Conservation (phyloP, 345 rosid species). For the Citrus unshiu region DNA sequence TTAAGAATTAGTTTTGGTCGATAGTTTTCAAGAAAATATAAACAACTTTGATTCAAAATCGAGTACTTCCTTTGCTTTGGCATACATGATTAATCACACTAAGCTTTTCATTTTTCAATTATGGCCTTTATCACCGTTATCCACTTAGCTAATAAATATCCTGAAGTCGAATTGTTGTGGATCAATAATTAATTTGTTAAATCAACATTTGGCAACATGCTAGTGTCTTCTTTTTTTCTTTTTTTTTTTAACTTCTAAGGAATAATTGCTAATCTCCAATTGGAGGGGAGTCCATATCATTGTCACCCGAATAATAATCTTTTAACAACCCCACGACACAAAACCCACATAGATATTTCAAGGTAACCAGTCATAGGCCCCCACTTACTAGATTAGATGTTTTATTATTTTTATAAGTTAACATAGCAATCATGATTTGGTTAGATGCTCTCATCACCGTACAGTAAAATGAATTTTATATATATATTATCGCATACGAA, state of each 20-base stretch:
- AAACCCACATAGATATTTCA: conserved; percentile 24
- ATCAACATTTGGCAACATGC: neutral
- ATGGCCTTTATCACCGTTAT: neutral
- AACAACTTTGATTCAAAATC: too few relatives aligned
- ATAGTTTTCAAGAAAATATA: too few relatives aligned
- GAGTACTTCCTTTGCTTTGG: neutral
- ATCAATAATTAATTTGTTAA: neutral
- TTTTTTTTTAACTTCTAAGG: neutral
- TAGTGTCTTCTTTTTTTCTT: neutral
- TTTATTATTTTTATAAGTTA: neutral
- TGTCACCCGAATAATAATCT: neutral
- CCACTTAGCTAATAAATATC: neutral
- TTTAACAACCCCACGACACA: conserved; percentile 8
- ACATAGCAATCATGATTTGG: neutral
- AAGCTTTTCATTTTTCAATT: neutral
- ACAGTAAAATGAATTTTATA: neutral
- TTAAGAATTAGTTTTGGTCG: too few relatives aligned
- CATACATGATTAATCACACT: neutral
- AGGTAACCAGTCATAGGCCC: conserved; percentile 15
- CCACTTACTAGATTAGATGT: conserved; percentile 1
- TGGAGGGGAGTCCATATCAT: conserved; percentile 25
- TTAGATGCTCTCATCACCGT: conserved; percentile 8
- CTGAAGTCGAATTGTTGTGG: neutral
- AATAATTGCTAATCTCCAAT: conserved; percentile 19
- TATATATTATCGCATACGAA: neutral